phyloP scores from a whole-genome alignment of 805 yeast species.

The Komagataella kurtzmanii region DNA sequence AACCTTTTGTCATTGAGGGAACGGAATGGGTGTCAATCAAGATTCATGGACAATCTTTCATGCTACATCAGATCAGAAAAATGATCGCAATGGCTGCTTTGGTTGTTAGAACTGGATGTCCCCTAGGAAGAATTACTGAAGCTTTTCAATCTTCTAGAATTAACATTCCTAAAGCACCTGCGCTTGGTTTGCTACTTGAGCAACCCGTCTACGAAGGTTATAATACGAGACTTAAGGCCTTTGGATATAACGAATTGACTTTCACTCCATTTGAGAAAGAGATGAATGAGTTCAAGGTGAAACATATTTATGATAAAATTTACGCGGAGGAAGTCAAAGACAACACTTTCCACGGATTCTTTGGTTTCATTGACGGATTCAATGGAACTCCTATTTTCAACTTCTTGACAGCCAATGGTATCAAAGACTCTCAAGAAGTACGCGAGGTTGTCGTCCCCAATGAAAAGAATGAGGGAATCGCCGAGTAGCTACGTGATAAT shows the following conservation, averaged over 20 bases:
- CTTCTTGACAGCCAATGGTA: slow-evolving; percentile 37
- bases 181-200: slow-evolving; percentile 81
- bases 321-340: slow-evolving; percentile 83
- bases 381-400: slow-evolving; percentile 51
- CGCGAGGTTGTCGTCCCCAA: slow-evolving; percentile 11
- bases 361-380: slow-evolving; percentile 79
- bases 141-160: slow-evolving; percentile 66
- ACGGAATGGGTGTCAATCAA: slow-evolving; percentile 95
- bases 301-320: slow-evolving; percentile 82
- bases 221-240: slow-evolving; percentile 53
- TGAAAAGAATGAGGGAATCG: slow-evolving; percentile 4
- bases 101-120: slow-evolving; percentile 77
- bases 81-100: slow-evolving; percentile 94
- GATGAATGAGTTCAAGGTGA: slow-evolving; percentile 79
- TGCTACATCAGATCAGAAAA: slow-evolving; percentile 95
- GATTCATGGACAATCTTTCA: slow-evolving; percentile 95
- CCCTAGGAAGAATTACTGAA: slow-evolving; percentile 58
- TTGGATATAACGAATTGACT: slow-evolving; percentile 67
- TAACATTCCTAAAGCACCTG: slow-evolving; percentile 96
- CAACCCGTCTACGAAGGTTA: slow-evolving; percentile 85
- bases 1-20: slow-evolving; percentile 83
- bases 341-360: slow-evolving; percentile 82
- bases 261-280: slow-evolving; percentile 52
- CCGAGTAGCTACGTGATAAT: background rate
- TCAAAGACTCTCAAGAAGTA: slow-evolving; percentile 12